phyloP scores from a whole-genome alignment of 2,329 filamentous ascomycete genomes.

The Rhynchosporium secalis region DNA sequence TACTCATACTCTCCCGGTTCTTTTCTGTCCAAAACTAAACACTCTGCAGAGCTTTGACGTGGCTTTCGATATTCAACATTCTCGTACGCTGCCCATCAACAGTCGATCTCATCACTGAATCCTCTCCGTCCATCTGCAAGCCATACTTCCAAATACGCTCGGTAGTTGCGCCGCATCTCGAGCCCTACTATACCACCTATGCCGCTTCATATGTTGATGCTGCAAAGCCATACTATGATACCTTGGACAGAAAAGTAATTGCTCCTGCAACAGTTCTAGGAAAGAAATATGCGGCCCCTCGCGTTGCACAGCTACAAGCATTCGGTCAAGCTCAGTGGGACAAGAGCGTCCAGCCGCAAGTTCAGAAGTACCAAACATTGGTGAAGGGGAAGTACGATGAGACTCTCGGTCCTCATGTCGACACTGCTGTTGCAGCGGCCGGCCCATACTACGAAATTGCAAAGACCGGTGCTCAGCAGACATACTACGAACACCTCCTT shows the following conservation, averaged over 20 bases:
- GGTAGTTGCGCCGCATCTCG: constrained; percentile 68
- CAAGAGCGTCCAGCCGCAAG: constrained; percentile 71
- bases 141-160: constrained; percentile 72
- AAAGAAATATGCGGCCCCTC: constrained; percentile 73
- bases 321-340: constrained; percentile 75
- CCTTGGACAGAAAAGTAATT: constrained; percentile 63
- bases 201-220: constrained; percentile 79
- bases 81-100: constrained; percentile 79
- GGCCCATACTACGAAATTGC: constrained; percentile 73
- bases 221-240: constrained; percentile 72
- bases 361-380: constrained; percentile 63
- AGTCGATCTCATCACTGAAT: constrained; percentile 64
- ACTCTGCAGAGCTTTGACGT: constrained; percentile 68
- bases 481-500: constrained; percentile 71
- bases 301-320: constrained; percentile 65
- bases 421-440: constrained; percentile 56
- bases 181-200: constrained; percentile 84
- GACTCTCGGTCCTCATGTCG: constrained; percentile 71
- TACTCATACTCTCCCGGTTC: neutral
- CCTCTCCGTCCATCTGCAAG: constrained; percentile 77
- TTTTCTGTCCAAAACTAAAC: constrained; percentile 17
- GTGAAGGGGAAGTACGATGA: constrained; percentile 68
- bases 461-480: constrained; percentile 61
- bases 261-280: constrained; percentile 66
- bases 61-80: constrained; percentile 81